These are phyloP conservation scores for Pyricularia sp. DNA, from an alignment of 2,329 filamentous ascomycete genomes.

Conservation along the genomic window DNA sequence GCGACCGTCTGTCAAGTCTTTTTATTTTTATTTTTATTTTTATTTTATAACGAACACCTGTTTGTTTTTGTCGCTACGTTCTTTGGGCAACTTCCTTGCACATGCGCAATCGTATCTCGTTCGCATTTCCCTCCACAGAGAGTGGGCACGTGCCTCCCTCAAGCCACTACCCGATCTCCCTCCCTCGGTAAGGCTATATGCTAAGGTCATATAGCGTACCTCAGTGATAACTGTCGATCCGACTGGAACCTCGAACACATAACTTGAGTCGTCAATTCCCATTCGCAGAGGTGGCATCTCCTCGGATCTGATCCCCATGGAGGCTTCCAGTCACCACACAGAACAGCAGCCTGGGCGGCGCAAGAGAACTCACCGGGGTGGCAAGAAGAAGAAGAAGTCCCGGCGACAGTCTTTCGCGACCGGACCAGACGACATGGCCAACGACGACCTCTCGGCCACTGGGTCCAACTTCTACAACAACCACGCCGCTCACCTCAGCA, in stretches of 20 bases:
- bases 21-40: too few relatives aligned
- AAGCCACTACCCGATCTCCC: not conserved
- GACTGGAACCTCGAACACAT: not conserved
- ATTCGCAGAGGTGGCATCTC: not conserved
- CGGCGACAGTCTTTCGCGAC: conserved; percentile 71
- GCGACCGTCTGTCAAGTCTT: not conserved
- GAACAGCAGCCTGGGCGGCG: conserved; percentile 24
- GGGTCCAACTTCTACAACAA: conserved; percentile 34
- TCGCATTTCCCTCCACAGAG: not conserved
- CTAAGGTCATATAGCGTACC: not conserved
- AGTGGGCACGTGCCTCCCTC: not conserved
- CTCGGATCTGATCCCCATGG: not conserved
- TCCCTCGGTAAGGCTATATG: not conserved
- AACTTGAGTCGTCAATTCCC: not conserved
- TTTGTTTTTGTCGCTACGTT: not conserved
- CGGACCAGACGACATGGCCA: conserved; percentile 37
- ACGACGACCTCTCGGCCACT: conserved; percentile 13
- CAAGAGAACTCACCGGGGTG: conserved; percentile 63
- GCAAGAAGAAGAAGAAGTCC: conserved; percentile 58
- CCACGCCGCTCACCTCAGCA: conserved; percentile 51
- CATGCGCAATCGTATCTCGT: not conserved
- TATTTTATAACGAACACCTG: not conserved
- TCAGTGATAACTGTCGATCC: not conserved
- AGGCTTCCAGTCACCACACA: not conserved
- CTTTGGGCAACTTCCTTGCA: not conserved